Base-by-base conservation (phyloP, 345 rosid species). In the Gossypium australe region DNA sequence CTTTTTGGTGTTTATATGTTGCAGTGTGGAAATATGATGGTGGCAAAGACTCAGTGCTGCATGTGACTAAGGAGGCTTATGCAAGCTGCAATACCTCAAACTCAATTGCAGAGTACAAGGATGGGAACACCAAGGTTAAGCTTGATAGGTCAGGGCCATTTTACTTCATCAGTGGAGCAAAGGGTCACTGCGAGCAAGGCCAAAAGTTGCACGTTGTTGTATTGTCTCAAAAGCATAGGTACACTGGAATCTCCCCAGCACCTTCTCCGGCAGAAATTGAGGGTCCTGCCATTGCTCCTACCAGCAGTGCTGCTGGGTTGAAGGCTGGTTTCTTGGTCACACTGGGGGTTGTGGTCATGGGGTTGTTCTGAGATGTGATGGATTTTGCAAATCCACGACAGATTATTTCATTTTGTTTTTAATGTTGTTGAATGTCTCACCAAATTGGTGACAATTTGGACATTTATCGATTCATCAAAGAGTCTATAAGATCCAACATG, bases 161-260 rank as follows among this genome's bases (percentile, higher is more conserved):
- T 78, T 94, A 86, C 78, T 93, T 91, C 86, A 85, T 94, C 74
- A 91, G 98, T 75, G 98, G 96, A 64, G 90, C 79, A 0, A 74
- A 83, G 78, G 97, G 87, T 3, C 87, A 85, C 77, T 93, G 98
- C 38, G 86, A 85, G 77, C 86, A 92, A 77, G 94, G 95, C 0
- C 92, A 92, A 88, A 92, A 89, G 87, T 29, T 94, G 72, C 64
- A 82, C 10, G 85, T 93, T 4, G 90, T 91, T 7, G 98, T 93
- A 49, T 4, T 92, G 74, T 73, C 91, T 29, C 75, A 71, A 11
- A 85, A 79, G 78, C 73, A 77, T 11, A 80, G 79, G 60, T 71
- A 69, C 53, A 43, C 18, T 5, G 86, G 58, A 4, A 65, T 82
- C 43, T 84, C 98, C 75, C 98, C 92, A 0, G 91, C 97, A 7